A percentile compares a stretch with the other conserved stretches of the same genome.
Conservation (phyloP, 2,329 filamentous ascomycete genomes). For the Pseudonectria buxi region DNA sequence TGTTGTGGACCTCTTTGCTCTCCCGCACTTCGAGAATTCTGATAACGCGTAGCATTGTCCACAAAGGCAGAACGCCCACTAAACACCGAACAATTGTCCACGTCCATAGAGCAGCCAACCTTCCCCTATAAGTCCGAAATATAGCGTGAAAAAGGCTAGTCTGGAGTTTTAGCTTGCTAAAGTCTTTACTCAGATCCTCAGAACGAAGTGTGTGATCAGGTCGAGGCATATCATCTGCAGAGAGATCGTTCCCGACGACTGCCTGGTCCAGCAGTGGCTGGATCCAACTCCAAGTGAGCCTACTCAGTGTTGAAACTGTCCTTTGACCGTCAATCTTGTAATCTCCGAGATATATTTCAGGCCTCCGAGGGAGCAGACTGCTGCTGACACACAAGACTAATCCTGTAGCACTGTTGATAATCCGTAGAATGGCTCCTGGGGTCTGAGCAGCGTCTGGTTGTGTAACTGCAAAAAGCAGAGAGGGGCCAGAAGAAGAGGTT, state of each 20-base stretch:
- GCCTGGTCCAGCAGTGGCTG: constrained; percentile 47
- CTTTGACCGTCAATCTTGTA: constrained; percentile 57
- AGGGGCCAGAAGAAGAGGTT: too few species aligned
- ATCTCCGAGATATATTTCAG: too few species aligned
- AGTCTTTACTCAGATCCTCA: constrained; percentile 43
- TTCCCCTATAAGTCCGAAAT: constrained; percentile 47
- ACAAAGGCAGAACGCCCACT: constrained; percentile 64
- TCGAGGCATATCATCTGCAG: constrained; percentile 55
- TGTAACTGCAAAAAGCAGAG: too few species aligned
- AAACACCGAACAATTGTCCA: constrained; percentile 48
- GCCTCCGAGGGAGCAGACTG: too few species aligned
- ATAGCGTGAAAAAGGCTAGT: constrained; percentile 55
- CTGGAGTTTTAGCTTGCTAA: constrained; percentile 38
- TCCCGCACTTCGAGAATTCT: constrained; percentile 53
- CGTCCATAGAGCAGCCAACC: constrained; percentile 52
- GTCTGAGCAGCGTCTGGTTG: too few species aligned
- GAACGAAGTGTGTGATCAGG: constrained; percentile 50
- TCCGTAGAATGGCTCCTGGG: too few species aligned
- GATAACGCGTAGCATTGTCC: constrained; percentile 60
- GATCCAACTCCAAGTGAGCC: constrained; percentile 63
- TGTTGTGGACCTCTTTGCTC: constrained; percentile 36
- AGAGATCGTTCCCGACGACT: constrained; percentile 50
- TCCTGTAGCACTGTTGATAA: too few species aligned
- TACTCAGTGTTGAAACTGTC: constrained; percentile 52
- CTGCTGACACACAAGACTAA: too few species aligned